Evolutionary conservation across 768 basidiomycete genomes (phyloP).

Genomic region (Nevesoporus exiguus): DNA sequence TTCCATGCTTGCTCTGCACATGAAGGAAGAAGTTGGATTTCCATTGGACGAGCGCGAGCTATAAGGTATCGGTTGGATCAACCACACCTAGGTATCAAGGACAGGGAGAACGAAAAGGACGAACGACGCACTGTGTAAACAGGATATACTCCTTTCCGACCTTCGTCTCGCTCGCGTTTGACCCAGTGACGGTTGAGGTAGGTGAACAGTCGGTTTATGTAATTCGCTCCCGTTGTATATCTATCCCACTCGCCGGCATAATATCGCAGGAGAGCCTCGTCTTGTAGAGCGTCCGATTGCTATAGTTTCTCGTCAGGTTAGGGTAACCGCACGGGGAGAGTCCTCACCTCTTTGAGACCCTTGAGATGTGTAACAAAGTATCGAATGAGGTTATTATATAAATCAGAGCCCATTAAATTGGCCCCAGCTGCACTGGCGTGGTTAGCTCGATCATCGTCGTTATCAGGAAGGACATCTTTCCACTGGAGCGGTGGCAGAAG

Average conservation of each 20-base stretch:
- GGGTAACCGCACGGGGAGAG: constrained; percentile 19
- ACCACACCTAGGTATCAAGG: background rate
- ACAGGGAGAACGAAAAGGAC: background rate
- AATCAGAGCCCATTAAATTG: constrained; percentile 94
- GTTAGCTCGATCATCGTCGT: constrained; percentile 19
- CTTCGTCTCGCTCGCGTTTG: constrained; percentile 95
- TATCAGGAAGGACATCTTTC: constrained; percentile 26
- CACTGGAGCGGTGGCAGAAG: constrained; percentile 11
- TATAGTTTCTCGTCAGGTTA: constrained; percentile 32
- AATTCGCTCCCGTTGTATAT: constrained; percentile 95
- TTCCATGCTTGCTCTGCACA: constrained; percentile 77
- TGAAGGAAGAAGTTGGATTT: constrained; percentile 85
- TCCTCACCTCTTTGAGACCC: constrained; percentile 54
- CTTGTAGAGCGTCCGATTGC: constrained; percentile 77
- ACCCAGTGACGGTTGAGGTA: constrained; percentile 99
- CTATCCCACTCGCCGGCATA: constrained; percentile 94
- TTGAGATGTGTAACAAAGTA: constrained; percentile 88
- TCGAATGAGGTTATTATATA: constrained; percentile 90
- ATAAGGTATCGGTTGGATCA: background rate
- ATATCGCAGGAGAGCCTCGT: constrained; percentile 84
- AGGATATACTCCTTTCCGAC: constrained; percentile 88
- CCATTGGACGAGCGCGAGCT: constrained; percentile 97
- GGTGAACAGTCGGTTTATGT: constrained; percentile 95
- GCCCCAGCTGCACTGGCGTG: constrained; percentile 63
- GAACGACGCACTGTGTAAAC: constrained; percentile 81